These are phyloP conservation scores for Schwanniomyces etchellsii DNA, from an alignment of 1,139 yeast genomes.

Conservation along the genomic window DNA sequence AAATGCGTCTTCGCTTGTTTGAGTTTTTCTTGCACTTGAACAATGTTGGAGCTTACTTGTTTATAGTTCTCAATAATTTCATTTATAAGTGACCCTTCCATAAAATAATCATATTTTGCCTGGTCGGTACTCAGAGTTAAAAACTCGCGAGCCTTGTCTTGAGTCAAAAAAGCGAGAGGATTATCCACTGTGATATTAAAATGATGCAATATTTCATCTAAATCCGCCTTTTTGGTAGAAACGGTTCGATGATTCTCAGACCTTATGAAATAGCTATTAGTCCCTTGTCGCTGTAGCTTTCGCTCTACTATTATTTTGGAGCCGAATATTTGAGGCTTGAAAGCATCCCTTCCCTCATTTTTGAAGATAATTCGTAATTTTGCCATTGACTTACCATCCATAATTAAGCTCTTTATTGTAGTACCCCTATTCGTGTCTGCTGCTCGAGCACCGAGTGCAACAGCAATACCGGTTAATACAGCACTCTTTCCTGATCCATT, in stretches of 20 bases:
- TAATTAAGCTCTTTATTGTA: slow-evolving; percentile 63
- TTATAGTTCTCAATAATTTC: slow-evolving; percentile 52
- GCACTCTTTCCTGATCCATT: slow-evolving; percentile 98
- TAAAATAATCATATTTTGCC: slow-evolving; percentile 68
- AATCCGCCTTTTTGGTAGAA: slow-evolving; percentile 55
- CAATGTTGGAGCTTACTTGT: slow-evolving; percentile 32
- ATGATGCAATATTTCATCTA: slow-evolving; percentile 63
- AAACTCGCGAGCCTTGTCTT: slow-evolving; percentile 90
- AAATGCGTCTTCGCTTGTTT: slow-evolving; percentile 23
- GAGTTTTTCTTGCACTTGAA: slow-evolving; percentile 34
- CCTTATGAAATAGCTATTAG: slow-evolving; percentile 47
- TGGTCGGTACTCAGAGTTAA: slow-evolving; percentile 68
- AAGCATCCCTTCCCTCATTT: slow-evolving; percentile 65
- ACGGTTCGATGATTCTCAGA: slow-evolving; percentile 47
- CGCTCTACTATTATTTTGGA: slow-evolving; percentile 65
- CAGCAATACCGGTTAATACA: slow-evolving; percentile 81
- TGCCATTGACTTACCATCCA: slow-evolving; percentile 69
- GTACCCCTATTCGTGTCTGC: slow-evolving; percentile 84
- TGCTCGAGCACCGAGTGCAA: slow-evolving; percentile 93
- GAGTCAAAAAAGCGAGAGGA: slow-evolving; percentile 90
- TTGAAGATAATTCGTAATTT: slow-evolving; percentile 53
- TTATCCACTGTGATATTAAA: slow-evolving; percentile 82
- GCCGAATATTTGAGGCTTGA: slow-evolving; percentile 61
- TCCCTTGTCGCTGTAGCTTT: slow-evolving; percentile 49
- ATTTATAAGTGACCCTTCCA: slow-evolving; percentile 71